Evolutionary conservation across 1,139 yeast genomes (phyloP).

Genomic region (Yamadazyma triangularis): DNA sequence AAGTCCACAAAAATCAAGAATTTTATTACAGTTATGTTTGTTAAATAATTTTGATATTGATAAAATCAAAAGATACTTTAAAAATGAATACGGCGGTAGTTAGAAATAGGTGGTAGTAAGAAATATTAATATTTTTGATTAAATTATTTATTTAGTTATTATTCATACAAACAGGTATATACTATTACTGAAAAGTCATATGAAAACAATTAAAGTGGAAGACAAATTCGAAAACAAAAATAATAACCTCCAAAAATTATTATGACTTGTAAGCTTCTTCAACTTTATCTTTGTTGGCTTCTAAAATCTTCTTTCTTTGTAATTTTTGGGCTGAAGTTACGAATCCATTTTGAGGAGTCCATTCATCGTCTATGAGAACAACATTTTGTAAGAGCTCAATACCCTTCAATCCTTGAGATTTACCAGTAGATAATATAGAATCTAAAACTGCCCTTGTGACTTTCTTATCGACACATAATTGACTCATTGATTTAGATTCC

Average conservation of each 20-base stretch:
- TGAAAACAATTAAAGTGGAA: no score
- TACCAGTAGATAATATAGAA: constrained; percentile 69
- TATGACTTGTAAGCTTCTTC: constrained; percentile 24
- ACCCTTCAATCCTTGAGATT: constrained; percentile 73
- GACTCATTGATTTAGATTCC: constrained; percentile 44
- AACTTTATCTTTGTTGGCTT: constrained; percentile 54
- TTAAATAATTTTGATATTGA: constrained; percentile 33
- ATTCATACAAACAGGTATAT: no score
- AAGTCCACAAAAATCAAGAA: constrained; percentile 64
- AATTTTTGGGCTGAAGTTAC: constrained; percentile 96
- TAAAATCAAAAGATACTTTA: constrained; percentile 45
- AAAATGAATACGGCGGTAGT: constrained; percentile 29
- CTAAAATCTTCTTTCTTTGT: constrained; percentile 88
- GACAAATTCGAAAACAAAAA: no score
- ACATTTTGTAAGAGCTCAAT: constrained; percentile 82
- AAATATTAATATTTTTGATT: no score
- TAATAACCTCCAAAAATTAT: no score
- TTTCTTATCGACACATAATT: constrained; percentile 51
- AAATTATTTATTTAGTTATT: not conserved
- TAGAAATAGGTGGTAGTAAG: not conserved
- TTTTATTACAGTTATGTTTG: constrained; percentile 56
- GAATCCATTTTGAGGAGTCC: constrained; percentile 96
- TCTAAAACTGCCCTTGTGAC: constrained; percentile 53
- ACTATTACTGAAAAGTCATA: not conserved
- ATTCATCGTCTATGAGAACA: constrained; percentile 80